A percentile compares a stretch with the other conserved stretches of the same genome.
Conservation (phyloP, 257 asterid species). For the Sherardia arvensis region DNA sequence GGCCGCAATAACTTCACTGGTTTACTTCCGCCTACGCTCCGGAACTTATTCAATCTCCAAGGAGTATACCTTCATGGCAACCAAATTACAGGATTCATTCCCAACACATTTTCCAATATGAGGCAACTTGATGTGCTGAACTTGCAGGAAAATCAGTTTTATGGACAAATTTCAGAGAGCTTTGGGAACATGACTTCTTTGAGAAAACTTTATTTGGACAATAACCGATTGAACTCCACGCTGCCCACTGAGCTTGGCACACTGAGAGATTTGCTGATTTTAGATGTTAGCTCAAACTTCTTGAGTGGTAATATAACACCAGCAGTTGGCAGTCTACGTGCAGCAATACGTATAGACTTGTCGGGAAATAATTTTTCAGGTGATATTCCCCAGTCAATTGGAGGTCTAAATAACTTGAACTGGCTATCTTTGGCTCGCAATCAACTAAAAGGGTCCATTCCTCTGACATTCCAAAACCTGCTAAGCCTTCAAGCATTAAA, state of each 20-base stretch:
- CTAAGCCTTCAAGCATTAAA: not conserved
- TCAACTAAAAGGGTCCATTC: not conserved
- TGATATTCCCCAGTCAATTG: not conserved
- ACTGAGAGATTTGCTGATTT: not conserved
- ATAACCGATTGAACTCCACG: not conserved
- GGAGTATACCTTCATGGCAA: not conserved
- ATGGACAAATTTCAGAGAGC: not conserved
- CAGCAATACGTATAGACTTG: not conserved
- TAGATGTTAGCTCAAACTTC: not conserved
- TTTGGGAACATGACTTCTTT: too few relatives aligned
- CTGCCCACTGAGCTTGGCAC: not conserved
- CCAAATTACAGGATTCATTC: slow-evolving; percentile 2
- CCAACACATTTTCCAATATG: too few relatives aligned
- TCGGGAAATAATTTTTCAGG: not conserved
- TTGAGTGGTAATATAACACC: not conserved
- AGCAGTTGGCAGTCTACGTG: not conserved
- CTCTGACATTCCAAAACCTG: not conserved
- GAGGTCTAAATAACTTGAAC: not conserved
- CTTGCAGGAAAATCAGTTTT: too few relatives aligned
- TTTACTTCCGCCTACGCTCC: not conserved
- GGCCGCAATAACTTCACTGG: not conserved
- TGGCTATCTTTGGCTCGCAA: not conserved
- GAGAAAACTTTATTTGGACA: too few relatives aligned
- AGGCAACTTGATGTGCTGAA: too few relatives aligned
- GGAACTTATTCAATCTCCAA: slow-evolving; percentile 1